These are phyloP conservation scores for Metschnikowia anglica DNA, from an alignment of 805 yeast species.

Conservation along the genomic window DNA sequence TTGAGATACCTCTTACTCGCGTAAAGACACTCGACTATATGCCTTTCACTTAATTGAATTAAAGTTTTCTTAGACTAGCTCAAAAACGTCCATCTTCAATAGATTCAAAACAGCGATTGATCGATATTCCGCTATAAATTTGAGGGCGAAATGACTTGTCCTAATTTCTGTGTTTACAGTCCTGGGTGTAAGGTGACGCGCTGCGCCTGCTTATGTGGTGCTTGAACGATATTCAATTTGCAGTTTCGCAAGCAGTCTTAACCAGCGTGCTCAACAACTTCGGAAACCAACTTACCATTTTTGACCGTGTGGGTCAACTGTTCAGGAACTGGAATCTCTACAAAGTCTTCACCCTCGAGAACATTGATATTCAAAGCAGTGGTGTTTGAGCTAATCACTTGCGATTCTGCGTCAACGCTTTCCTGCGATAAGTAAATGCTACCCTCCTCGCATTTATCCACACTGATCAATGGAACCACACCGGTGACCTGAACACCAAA, in stretches of 20 bases:
- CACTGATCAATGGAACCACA: constrained; percentile 74
- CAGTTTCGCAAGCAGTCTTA: constrained; percentile 23
- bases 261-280: constrained; percentile 82
- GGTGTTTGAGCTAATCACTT: constrained; percentile 79
- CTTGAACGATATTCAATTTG: neutral
- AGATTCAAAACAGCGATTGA: no score
- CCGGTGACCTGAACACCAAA: constrained; percentile 86
- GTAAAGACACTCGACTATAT: no score
- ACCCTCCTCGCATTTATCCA: constrained; percentile 89
- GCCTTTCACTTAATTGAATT: no score
- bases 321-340: constrained; percentile 86
- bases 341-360: constrained; percentile 74
- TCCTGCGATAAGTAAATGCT: constrained; percentile 71
- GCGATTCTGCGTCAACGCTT: constrained; percentile 60
- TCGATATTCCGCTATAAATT: neutral
- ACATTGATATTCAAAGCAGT: constrained; percentile 84
- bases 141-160: neutral
- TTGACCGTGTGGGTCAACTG: constrained; percentile 76
- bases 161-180: neutral
- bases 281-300: constrained; percentile 61
- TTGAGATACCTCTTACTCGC: no score
- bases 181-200: neutral
- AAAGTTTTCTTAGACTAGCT: no score
- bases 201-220: constrained; percentile 5
- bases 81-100: no score